Percentiles rank a stretch among this genome's conserved stretches.
Evolutionary conservation across 2,329 filamentous ascomycete genomes (phyloP).

Genomic region (Calonectria naviculata): DNA sequence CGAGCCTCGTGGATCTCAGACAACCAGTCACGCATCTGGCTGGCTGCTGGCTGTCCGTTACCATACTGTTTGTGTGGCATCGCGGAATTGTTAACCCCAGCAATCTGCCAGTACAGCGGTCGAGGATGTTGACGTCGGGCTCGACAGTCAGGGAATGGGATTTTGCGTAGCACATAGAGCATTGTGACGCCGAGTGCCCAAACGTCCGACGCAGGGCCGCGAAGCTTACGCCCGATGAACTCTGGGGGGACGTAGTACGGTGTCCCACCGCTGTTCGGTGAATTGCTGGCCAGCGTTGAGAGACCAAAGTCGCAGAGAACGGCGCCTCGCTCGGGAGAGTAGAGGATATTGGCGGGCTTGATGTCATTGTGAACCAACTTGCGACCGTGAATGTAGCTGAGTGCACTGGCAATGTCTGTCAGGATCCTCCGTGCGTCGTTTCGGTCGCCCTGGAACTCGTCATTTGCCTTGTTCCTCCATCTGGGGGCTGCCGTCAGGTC

Average conservation of each 20-base stretch:
- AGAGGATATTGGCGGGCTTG: constrained; percentile 71
- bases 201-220: constrained; percentile 66
- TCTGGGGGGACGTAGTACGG: constrained; percentile 72
- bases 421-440: constrained; percentile 64
- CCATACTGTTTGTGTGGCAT: constrained; percentile 46
- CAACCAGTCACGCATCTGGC: constrained; percentile 69
- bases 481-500: constrained; percentile 61
- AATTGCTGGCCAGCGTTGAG: constrained; percentile 59
- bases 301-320: constrained; percentile 72
- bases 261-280: constrained; percentile 64
- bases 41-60: constrained; percentile 54
- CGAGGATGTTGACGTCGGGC: constrained; percentile 58
- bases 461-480: constrained; percentile 60
- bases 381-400: constrained; percentile 66
- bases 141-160: constrained; percentile 65
- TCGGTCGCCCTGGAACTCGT: constrained; percentile 62
- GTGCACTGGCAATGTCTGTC: constrained; percentile 63
- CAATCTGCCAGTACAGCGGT: constrained; percentile 69
- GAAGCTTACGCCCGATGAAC: constrained; percentile 65
- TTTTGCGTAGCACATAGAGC: constrained; percentile 68
- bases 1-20: constrained; percentile 62
- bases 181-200: constrained; percentile 71
- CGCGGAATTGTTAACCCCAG: constrained; percentile 60
- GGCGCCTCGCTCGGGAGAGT: constrained; percentile 67
- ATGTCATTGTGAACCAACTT: constrained; percentile 70